Percentiles rank a stretch among this genome's conserved stretches.
These are phyloP conservation scores for Trametes polyzona DNA, from an alignment of 1,284 basidiomycete species.

Conservation along the genomic window DNA sequence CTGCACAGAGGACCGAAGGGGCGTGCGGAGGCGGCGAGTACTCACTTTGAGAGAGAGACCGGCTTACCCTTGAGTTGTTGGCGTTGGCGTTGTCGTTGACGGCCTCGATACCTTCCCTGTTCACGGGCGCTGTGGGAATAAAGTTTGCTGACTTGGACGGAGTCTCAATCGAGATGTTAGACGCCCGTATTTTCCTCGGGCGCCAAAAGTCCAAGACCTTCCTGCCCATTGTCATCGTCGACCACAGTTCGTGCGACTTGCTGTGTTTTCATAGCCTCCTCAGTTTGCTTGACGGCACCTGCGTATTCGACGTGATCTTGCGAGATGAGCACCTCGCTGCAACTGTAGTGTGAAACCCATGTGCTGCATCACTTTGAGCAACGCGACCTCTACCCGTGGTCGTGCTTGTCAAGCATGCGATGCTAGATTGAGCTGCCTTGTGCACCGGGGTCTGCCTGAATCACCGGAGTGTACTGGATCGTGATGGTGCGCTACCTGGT, in stretches of 20 bases:
- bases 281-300: too few species aligned
- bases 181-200: too few species aligned
- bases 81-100: constrained; percentile 28
- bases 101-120: constrained; percentile 14
- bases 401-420: constrained; percentile 28
- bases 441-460: constrained; percentile 20
- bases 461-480: constrained; percentile 24
- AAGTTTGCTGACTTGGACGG: constrained; percentile 26
- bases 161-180: constrained; percentile 9
- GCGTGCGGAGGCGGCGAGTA: constrained; percentile 1
- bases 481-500: constrained; percentile 23
- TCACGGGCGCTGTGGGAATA: constrained; percentile 20
- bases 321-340: not conserved
- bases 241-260: not conserved
- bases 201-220: not conserved
- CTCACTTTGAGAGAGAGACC: constrained; percentile 28
- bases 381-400: constrained; percentile 17
- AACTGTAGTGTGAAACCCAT: not conserved
- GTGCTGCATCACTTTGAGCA: constrained; percentile 27
- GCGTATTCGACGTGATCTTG: not conserved
- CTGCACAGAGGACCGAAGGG: constrained; percentile 2
- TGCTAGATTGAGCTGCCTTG: constrained; percentile 16
- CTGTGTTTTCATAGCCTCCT: not conserved
- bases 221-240: not conserved
- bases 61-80: constrained; percentile 28